Evolutionary conservation across 495 filamentous ascomycete species (phyloP).

Genomic region (Pseudevernia furfuracea): DNA sequence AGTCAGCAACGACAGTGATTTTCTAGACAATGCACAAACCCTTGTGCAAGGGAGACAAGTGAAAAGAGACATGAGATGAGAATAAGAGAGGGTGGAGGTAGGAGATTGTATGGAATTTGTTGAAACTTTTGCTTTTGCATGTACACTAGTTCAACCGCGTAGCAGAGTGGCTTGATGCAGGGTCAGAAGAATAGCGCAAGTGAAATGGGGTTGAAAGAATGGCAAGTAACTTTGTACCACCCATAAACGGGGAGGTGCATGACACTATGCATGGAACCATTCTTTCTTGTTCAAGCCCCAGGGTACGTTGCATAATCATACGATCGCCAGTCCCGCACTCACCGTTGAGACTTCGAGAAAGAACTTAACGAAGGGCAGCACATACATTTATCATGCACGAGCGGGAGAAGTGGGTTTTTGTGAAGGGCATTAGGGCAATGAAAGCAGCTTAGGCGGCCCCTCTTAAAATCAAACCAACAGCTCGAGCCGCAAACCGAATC

Average conservation of each 20-base stretch:
- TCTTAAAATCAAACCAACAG: not conserved
- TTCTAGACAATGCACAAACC: conserved; percentile 15
- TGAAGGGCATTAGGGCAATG: conserved; percentile 13
- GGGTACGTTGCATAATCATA: conserved; percentile 15
- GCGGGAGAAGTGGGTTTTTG: conserved; percentile 27
- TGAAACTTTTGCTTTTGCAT: conserved; percentile 10
- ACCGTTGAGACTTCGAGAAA: not conserved
- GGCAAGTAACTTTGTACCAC: conserved; percentile 18
- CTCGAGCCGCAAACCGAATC: conserved; percentile 25
- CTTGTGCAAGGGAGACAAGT: conserved; percentile 2
- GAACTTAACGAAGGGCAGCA: not conserved
- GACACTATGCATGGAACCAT: conserved; percentile 21
- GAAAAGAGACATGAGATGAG: conserved; percentile 17
- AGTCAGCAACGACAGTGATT: conserved; percentile 19
- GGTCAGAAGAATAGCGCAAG: conserved; percentile 24
- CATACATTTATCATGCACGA: conserved; percentile 15
- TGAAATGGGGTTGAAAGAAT: conserved; percentile 1
- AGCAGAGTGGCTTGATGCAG: conserved; percentile 25
- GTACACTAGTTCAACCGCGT: conserved; percentile 22
- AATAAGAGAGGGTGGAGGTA: conserved; percentile 18
- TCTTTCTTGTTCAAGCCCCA: conserved; percentile 7
- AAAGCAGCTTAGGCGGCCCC: conserved; percentile 2
- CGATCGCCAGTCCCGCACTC: conserved; percentile 23
- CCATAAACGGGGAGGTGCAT: conserved; percentile 23
- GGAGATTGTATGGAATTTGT: conserved; percentile 2